phyloP scores from a whole-genome alignment of 352 stramenopile species.

The Phytophthora rubi region DNA sequence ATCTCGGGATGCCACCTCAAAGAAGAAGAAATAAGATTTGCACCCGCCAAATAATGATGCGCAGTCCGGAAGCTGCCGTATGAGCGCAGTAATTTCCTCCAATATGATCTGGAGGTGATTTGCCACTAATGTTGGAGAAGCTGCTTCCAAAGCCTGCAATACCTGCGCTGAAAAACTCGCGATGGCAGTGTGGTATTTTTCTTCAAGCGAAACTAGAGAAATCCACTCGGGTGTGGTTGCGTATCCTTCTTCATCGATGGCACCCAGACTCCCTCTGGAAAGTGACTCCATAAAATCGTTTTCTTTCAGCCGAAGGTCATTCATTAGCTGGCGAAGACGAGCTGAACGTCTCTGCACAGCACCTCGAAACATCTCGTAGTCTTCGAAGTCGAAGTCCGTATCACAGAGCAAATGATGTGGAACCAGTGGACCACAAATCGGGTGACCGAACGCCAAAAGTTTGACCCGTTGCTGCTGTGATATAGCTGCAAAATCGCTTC shows the following conservation, averaged over 20 bases:
- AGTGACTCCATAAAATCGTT: constrained; percentile 38
- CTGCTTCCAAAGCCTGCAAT: constrained; percentile 21
- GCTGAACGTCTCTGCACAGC: constrained; percentile 13
- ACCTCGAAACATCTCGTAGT: constrained; percentile 18
- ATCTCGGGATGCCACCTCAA: constrained; percentile 59
- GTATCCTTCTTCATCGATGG: constrained; percentile 25
- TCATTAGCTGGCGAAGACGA: constrained; percentile 38
- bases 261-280: constrained; percentile 13
- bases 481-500: constrained; percentile 10
- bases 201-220: constrained; percentile 37
- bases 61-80: constrained; percentile 72
- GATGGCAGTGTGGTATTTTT: constrained; percentile 43
- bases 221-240: constrained; percentile 34
- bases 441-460: constrained; percentile 29
- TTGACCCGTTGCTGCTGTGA: constrained; percentile 16
- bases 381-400: constrained; percentile 20
- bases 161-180: constrained; percentile 32
- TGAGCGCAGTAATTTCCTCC: constrained; percentile 36
- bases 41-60: constrained; percentile 56
- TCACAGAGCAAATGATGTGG: constrained; percentile 19
- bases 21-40: constrained; percentile 72
- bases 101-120: constrained; percentile 28
- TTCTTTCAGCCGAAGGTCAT: constrained; percentile 44
- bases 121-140: constrained; percentile 13
- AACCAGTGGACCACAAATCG: constrained; percentile 16